Percentiles rank a stretch among this genome's conserved stretches.
Evolutionary conservation across 2,329 filamentous ascomycete species (phyloP).

Genomic region (Trichoderma sp.): DNA sequence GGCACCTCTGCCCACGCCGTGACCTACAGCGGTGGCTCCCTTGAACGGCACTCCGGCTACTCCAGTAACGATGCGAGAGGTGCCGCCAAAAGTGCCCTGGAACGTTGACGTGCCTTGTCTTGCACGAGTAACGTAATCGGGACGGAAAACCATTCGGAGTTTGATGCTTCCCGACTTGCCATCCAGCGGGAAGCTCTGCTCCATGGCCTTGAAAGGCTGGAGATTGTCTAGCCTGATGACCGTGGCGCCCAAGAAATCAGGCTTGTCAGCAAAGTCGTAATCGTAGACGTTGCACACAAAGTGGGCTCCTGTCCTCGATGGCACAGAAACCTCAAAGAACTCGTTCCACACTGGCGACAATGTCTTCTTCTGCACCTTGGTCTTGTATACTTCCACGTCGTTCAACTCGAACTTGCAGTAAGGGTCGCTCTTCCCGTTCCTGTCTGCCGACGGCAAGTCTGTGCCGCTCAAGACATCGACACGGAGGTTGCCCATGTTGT

Average conservation of each 20-base stretch:
- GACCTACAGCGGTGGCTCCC: constrained; percentile 75
- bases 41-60: constrained; percentile 90
- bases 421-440: constrained; percentile 95
- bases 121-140: constrained; percentile 82
- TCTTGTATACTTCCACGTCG: constrained; percentile 88
- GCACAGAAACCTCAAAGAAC: constrained; percentile 80
- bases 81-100: constrained; percentile 79
- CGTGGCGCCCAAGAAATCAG: constrained; percentile 80
- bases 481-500: constrained; percentile 94
- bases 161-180: constrained; percentile 85
- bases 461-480: constrained; percentile 88
- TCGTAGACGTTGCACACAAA: constrained; percentile 85
- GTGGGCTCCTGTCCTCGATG: constrained; percentile 79
- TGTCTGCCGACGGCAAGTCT: constrained; percentile 88
- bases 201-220: constrained; percentile 80
- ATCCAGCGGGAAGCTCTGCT: constrained; percentile 72
- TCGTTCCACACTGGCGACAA: constrained; percentile 95
- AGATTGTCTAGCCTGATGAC: constrained; percentile 73
- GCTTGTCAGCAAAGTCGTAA: constrained; percentile 95
- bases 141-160: constrained; percentile 85
- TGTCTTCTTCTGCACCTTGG: constrained; percentile 95
- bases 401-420: constrained; percentile 95
- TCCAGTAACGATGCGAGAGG: constrained; percentile 81
- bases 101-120: constrained; percentile 92
- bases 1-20: constrained; percentile 82